phyloP scores from a whole-genome alignment of 2,329 filamentous ascomycete species.

The Geoglossum cookeanum region DNA sequence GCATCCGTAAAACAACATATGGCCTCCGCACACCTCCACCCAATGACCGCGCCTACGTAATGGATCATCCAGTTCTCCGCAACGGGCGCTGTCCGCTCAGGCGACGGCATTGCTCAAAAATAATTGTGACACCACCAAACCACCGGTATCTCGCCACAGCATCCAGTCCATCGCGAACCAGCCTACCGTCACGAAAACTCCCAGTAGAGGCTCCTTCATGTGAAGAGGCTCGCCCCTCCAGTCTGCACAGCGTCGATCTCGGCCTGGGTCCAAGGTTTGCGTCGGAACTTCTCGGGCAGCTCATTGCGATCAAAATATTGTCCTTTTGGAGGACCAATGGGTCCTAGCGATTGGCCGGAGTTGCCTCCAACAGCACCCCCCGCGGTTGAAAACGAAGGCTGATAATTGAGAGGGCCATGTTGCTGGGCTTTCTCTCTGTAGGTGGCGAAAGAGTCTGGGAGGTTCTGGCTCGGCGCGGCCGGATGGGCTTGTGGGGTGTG shows the following conservation, averaged over 20 bases:
- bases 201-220: conserved; percentile 15
- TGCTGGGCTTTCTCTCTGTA: conserved; percentile 65
- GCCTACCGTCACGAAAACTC: background rate
- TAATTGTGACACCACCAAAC: background rate
- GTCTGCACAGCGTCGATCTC: conserved; percentile 96
- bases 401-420: conserved; percentile 45
- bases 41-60: background rate
- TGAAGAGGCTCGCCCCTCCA: conserved; percentile 56
- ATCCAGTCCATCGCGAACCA: background rate
- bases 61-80: background rate
- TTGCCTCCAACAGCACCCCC: conserved; percentile 34
- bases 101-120: background rate
- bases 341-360: conserved; percentile 51
- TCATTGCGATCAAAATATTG: conserved; percentile 78
- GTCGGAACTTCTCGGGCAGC: conserved; percentile 67
- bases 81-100: background rate
- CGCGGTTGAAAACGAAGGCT: conserved; percentile 10
- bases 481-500: conserved; percentile 57
- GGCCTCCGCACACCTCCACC: background rate
- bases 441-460: conserved; percentile 52
- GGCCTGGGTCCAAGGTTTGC: conserved; percentile 49
- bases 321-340: conserved; percentile 50
- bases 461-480: conserved; percentile 43
- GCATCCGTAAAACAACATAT: background rate
- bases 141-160: background rate